Evolutionary conservation across 2,329 filamentous ascomycete species (phyloP).

Genomic region (Epicoccum nigrum): DNA sequence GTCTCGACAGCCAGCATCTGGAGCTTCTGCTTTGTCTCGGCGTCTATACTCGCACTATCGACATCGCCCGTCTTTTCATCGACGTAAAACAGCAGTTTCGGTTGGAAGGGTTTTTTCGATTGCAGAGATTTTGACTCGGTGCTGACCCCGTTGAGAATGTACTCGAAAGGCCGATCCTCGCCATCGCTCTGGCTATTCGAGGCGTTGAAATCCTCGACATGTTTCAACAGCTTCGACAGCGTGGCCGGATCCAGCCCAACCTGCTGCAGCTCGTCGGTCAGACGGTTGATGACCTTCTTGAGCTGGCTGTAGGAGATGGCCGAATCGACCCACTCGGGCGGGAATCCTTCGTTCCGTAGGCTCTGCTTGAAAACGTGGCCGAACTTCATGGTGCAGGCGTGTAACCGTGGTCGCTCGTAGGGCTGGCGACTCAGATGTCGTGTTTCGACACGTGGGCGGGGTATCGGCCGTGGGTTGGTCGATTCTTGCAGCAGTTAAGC

Average conservation of each 20-base stretch:
- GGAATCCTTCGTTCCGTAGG: constrained; percentile 75
- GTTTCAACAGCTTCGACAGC: constrained; percentile 67
- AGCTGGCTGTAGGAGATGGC: constrained; percentile 84
- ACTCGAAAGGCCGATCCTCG: constrained; percentile 44
- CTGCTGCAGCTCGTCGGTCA: constrained; percentile 71
- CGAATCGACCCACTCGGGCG: constrained; percentile 70
- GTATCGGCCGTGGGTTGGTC: constrained; percentile 17
- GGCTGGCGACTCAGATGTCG: constrained; percentile 32
- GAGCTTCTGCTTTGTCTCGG: constrained; percentile 68
- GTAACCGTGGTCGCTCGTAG: constrained; percentile 21
- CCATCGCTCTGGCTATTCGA: constrained; percentile 31
- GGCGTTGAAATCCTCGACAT: constrained; percentile 46
- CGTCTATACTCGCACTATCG: constrained; percentile 71
- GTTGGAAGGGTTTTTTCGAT: constrained; percentile 57
- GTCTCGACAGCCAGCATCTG: constrained; percentile 63
- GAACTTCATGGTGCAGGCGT: constrained; percentile 75
- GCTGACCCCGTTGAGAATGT: constrained; percentile 38
- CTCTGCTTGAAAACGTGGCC: constrained; percentile 76
- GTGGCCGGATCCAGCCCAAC: constrained; percentile 76
- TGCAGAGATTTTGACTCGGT: constrained; percentile 10
- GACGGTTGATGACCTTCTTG: constrained; percentile 87
- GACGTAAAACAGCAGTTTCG: constrained; percentile 73
- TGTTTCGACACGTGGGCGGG: constrained; percentile 38
- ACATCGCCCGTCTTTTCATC: constrained; percentile 70
- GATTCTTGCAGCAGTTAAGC: constrained; percentile 3